A percentile compares a stretch with the other conserved stretches of the same genome.
These are phyloP conservation scores for Neurospora sublineolata DNA, from an alignment of 495 filamentous ascomycete genomes.

Conservation along the genomic window DNA sequence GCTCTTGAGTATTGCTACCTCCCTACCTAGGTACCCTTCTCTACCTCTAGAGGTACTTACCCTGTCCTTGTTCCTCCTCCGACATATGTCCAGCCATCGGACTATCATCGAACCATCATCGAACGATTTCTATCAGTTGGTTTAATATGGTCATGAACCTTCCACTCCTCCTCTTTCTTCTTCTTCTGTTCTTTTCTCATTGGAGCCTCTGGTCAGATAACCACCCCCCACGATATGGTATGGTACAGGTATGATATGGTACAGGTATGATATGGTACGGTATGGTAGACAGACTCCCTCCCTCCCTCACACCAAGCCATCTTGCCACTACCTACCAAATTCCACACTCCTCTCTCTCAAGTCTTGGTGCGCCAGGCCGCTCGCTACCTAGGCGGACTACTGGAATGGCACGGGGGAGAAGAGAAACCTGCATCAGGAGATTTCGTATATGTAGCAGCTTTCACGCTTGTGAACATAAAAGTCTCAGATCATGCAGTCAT, in stretches of 20 bases:
- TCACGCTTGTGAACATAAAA: not conserved
- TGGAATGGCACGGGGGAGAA: too few relatives aligned
- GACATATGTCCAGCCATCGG: too few relatives aligned
- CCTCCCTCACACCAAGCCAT: not conserved
- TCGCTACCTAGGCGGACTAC: too few relatives aligned
- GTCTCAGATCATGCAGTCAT: not conserved
- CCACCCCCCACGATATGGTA: not conserved
- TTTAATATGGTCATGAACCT: too few relatives aligned
- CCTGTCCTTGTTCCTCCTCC: too few relatives aligned
- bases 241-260: not conserved
- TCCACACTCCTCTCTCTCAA: too few relatives aligned
- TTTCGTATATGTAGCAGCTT: not conserved
- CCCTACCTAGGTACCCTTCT: not conserved
- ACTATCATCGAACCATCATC: not conserved
- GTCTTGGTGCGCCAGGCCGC: too few relatives aligned
- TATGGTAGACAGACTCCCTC: too few relatives aligned
- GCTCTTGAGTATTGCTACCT: not conserved
- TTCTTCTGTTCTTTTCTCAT: not conserved
- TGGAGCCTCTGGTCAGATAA: not conserved
- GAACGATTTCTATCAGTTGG: not conserved
- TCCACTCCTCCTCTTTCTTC: too few relatives aligned
- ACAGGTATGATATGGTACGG: not conserved
- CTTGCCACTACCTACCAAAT: too few relatives aligned
- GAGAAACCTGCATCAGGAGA: not conserved
- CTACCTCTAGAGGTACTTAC: too few relatives aligned